Evolutionary conservation across 164 flowering plant species (phyloP).

Genomic region (Stephania japonica): DNA sequence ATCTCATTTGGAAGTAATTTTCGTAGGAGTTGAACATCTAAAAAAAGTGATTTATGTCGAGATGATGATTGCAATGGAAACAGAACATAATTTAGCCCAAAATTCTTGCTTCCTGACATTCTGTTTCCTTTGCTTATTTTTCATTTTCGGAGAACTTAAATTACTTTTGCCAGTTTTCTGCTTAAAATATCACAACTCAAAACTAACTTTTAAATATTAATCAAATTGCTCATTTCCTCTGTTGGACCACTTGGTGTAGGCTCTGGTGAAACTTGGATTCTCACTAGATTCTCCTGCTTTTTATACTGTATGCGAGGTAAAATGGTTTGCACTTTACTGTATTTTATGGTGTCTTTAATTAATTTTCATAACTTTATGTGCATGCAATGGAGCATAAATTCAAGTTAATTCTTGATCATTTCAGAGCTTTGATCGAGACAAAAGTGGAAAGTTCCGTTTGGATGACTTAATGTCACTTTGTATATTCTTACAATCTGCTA

Average conservation of each 20-base stretch:
- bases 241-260: constrained; percentile 34
- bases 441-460: constrained; percentile 57
- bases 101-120: no score
- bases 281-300: constrained; percentile 77
- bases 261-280: constrained; percentile 62
- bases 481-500: constrained; percentile 69
- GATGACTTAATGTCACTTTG: constrained; percentile 80
- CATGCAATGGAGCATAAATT: neutral
- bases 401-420: constrained; percentile 2
- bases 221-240: neutral
- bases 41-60: no score
- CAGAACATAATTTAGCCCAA: no score
- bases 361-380: neutral
- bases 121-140: no score
- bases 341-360: neutral
- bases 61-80: no score
- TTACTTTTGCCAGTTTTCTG: neutral
- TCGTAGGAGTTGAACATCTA: no score
- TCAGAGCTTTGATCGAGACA: constrained; percentile 78
- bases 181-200: neutral
- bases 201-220: neutral
- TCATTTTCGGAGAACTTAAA: no score
- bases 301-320: constrained; percentile 78
- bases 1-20: no score
- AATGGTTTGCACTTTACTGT: neutral